phyloP scores from a whole-genome alignment of 2,329 filamentous ascomycete genomes.

The Alternaria arborescens region DNA sequence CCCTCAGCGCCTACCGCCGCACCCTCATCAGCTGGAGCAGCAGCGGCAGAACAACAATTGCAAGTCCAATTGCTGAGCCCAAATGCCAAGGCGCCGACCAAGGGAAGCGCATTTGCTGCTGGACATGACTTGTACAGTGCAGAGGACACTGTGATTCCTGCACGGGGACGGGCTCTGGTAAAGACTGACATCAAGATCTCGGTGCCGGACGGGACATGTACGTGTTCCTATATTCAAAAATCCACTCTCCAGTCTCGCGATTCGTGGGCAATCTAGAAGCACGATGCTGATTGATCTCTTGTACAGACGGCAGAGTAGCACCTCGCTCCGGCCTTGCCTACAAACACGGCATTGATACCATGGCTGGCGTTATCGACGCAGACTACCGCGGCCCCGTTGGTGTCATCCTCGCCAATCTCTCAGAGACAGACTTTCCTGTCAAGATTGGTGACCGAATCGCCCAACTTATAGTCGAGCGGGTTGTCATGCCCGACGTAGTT shows the following conservation, averaged over 20 bases:
- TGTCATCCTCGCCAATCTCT: constrained; percentile 93
- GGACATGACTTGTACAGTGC: constrained; percentile 93
- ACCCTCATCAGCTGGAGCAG: constrained; percentile 33
- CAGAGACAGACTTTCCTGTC: constrained; percentile 80
- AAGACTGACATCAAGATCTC: constrained; percentile 92
- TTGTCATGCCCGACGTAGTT: constrained; percentile 90
- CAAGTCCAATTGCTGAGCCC: constrained; percentile 88
- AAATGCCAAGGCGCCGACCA: constrained; percentile 82
- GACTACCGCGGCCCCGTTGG: constrained; percentile 96
- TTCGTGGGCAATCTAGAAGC: background rate
- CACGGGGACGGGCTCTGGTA: constrained; percentile 83
- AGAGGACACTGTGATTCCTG: constrained; percentile 76
- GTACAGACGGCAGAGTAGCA: constrained; percentile 82
- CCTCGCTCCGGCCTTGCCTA: constrained; percentile 89
- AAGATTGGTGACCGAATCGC: constrained; percentile 90
- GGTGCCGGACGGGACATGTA: constrained; percentile 89
- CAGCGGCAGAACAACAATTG: constrained; percentile 62
- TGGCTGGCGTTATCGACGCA: constrained; percentile 95
- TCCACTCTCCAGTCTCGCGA: background rate
- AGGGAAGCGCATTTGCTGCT: constrained; percentile 87
- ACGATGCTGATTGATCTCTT: background rate
- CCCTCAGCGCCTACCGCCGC: constrained; percentile 34
- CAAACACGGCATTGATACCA: constrained; percentile 96
- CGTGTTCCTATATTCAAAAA: constrained; percentile 45
- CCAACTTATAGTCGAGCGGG: constrained; percentile 92